Evolutionary conservation across 495 filamentous ascomycete genomes (phyloP).

Genomic region (Umbilicaria muhlenbergii): DNA sequence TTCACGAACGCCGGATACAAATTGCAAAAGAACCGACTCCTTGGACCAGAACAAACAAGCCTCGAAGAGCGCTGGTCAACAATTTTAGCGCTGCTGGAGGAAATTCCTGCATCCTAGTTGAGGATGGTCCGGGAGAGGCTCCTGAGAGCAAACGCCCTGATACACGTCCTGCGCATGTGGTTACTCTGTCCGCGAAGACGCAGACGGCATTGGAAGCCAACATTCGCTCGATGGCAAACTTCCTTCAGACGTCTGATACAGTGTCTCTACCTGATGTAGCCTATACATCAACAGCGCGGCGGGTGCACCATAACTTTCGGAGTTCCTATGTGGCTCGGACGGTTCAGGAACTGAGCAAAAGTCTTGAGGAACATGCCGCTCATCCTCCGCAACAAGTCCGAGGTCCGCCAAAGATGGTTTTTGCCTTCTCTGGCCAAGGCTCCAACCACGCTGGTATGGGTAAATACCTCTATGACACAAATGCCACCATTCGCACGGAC

Average conservation of each 20-base stretch:
- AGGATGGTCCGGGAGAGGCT: constrained; percentile 31
- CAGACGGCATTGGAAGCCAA: constrained; percentile 41
- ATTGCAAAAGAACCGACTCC: constrained; percentile 43
- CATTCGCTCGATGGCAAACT: constrained; percentile 11
- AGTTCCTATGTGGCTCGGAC: constrained; percentile 40
- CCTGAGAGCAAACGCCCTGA: constrained; percentile 27
- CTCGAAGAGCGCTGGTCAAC: constrained; percentile 46
- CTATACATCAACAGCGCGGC: constrained; percentile 67
- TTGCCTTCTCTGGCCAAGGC: constrained; percentile 44
- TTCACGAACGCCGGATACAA: constrained; percentile 61
- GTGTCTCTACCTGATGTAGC: constrained; percentile 23
- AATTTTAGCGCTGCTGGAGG: constrained; percentile 58
- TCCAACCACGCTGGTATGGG: constrained; percentile 49
- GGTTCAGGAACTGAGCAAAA: constrained; percentile 13
- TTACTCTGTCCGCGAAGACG: constrained; percentile 36
- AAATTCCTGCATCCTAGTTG: constrained; percentile 43
- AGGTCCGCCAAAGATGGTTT: constrained; percentile 31
- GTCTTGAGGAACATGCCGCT: constrained; percentile 21
- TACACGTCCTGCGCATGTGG: constrained; percentile 28
- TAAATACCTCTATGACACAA: constrained; percentile 49
- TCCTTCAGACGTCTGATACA: no score
- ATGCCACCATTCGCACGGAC: constrained; percentile 46
- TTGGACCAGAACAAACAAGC: constrained; percentile 39
- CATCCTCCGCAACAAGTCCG: constrained; percentile 16
- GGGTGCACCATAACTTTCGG: constrained; percentile 57